These are phyloP conservation scores for Pichia sp. DNA, from an alignment of 1,139 yeast genomes.

Conservation along the genomic window DNA sequence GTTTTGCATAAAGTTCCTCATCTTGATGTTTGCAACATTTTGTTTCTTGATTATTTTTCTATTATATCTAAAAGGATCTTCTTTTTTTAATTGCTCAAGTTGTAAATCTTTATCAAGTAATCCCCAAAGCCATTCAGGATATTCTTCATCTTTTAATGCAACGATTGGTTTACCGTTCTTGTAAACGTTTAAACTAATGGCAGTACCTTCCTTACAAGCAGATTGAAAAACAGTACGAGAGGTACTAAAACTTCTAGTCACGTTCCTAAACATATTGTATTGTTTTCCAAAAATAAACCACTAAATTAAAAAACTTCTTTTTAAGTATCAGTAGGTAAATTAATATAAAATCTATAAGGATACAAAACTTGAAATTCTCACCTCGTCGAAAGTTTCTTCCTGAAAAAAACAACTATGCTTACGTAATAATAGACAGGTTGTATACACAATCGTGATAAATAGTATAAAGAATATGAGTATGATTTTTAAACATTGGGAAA, in stretches of 20 bases:
- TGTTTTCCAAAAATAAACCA: not conserved
- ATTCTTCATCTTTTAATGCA: slow-evolving; percentile 80
- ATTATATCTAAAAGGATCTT: slow-evolving; percentile 61
- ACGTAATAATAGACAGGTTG: not conserved
- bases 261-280: slow-evolving; percentile 6
- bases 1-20: slow-evolving; percentile 60
- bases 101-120: slow-evolving; percentile 59
- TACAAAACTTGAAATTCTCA: not conserved
- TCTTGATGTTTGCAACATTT: slow-evolving; percentile 67
- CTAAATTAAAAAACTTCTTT: not conserved
- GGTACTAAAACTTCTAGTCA: slow-evolving; percentile 20
- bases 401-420: not conserved
- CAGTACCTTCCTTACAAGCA: slow-evolving; percentile 68
- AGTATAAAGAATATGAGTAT: not conserved
- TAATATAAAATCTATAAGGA: too few relatives aligned
- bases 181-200: slow-evolving; percentile 65
- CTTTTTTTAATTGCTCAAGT: slow-evolving; percentile 42
- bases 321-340: not conserved
- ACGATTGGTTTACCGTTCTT: slow-evolving; percentile 85
- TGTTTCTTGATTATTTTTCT: slow-evolving; percentile 59
- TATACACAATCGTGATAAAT: not conserved
- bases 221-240: slow-evolving; percentile 30
- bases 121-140: slow-evolving; percentile 96
- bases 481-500: not conserved
- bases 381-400: not conserved